phyloP scores from a whole-genome alignment of 257 asterid species.

The Leonotis leonurus region DNA sequence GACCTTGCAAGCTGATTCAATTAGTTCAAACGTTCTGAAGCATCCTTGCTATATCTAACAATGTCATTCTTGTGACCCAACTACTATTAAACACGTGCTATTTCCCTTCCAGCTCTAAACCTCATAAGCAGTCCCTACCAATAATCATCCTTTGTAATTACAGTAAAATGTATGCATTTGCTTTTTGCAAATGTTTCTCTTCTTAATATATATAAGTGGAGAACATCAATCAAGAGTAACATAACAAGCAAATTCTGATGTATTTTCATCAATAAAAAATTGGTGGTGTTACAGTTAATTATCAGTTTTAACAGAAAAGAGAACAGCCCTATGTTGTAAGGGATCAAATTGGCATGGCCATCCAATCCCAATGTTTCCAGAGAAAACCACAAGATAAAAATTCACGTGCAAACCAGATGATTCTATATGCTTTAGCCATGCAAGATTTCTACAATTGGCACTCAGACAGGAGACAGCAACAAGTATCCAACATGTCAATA shows the following conservation, averaged over 20 bases:
- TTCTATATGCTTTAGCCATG: not conserved
- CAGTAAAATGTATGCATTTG: not conserved
- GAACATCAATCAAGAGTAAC: not conserved
- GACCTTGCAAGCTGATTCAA: not conserved
- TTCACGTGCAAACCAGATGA: constrained; percentile 2
- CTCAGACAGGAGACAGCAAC: not conserved
- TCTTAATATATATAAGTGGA: not conserved
- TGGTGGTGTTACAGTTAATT: not conserved
- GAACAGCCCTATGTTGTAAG: not conserved
- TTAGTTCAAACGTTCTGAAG: not conserved
- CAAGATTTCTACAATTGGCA: constrained; percentile 7
- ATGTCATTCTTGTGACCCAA: not conserved
- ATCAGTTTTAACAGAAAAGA: not conserved
- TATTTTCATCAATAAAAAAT: not conserved
- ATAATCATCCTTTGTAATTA: not conserved
- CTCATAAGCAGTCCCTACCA: not conserved
- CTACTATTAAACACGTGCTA: not conserved
- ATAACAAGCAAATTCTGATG: not conserved
- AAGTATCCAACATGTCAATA: not conserved
- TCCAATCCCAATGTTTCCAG: not conserved
- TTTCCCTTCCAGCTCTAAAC: not conserved
- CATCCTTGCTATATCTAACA: not conserved
- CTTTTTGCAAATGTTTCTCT: not conserved
- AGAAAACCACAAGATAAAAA: not conserved
- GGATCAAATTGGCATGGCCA: not conserved